Percentiles rank a stretch among this genome's conserved stretches.
These are phyloP conservation scores for Zizania latifolia DNA, from an alignment of 176 grass and related monocot genomes.

Conservation along the genomic window DNA sequence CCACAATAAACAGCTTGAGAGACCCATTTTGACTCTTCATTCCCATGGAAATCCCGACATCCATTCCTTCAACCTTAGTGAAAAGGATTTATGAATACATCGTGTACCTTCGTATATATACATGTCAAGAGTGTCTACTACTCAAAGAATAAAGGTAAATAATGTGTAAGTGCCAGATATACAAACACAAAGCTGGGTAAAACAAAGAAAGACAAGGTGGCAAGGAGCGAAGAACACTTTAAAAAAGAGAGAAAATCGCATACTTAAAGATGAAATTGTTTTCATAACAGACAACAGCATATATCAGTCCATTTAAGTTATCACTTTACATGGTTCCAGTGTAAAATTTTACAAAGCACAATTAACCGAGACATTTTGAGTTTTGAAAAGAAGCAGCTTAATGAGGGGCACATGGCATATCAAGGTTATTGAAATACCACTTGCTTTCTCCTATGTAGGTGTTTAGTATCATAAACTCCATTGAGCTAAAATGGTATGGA, in stretches of 20 bases:
- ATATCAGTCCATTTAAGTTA: neutral
- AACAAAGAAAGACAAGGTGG: neutral
- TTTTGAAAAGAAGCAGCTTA: conserved; percentile 5
- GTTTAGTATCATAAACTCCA: neutral
- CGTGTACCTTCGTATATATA: conserved; percentile 14
- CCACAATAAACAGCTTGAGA: conserved; percentile 52
- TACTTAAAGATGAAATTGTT: neutral
- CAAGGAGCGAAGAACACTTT: neutral
- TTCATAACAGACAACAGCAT: neutral
- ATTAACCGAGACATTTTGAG: neutral
- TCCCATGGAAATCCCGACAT: conserved; percentile 65
- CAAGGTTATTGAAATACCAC: neutral
- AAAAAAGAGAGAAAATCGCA: neutral
- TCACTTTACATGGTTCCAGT: neutral
- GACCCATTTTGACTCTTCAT: conserved; percentile 88
- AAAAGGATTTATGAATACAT: conserved; percentile 40
- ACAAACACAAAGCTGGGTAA: neutral
- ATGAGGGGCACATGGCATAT: neutral
- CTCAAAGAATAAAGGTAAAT: neutral
- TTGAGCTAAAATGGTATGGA: neutral
- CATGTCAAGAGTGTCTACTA: conserved; percentile 14
- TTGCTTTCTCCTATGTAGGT: neutral
- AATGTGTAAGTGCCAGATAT: neutral
- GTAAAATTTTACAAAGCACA: neutral
- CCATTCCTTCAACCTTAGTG: conserved; percentile 88